phyloP scores from a whole-genome alignment of 2,329 filamentous ascomycete genomes.

The Aureobasidium sp. region DNA sequence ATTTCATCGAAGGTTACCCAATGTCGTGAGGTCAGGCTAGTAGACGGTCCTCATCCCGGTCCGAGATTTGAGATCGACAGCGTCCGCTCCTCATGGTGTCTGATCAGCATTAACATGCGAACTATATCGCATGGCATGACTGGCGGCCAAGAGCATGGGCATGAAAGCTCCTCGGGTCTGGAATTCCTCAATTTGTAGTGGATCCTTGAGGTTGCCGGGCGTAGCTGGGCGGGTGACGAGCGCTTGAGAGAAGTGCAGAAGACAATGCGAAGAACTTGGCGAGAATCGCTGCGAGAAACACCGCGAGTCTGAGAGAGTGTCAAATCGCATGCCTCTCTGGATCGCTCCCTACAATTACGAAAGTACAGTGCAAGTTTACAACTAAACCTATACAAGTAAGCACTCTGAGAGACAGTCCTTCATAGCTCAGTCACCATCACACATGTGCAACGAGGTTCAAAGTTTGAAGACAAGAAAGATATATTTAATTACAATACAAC shows the following conservation, averaged over 20 bases:
- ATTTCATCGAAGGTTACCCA: neutral
- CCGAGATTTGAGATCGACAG: slow-evolving; percentile 1
- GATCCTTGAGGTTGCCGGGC: neutral
- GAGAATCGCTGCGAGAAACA: neutral
- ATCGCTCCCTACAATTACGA: too few relatives aligned
- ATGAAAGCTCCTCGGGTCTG: neutral
- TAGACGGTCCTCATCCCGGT: neutral
- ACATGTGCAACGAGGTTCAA: neutral
- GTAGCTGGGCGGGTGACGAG: neutral
- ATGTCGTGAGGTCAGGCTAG: neutral
- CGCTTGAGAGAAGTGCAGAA: neutral
- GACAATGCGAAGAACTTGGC: neutral
- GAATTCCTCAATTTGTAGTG: neutral
- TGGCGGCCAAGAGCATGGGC: neutral
- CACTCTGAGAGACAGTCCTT: too few relatives aligned
- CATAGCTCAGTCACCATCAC: neutral
- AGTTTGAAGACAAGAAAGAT: neutral
- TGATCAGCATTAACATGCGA: neutral
- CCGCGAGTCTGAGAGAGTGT: neutral
- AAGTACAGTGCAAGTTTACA: too few relatives aligned
- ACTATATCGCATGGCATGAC: neutral
- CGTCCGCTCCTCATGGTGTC: neutral
- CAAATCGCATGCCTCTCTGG: too few relatives aligned
- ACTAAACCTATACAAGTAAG: too few relatives aligned
- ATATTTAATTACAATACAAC: neutral